Evolutionary conservation across 2,329 filamentous ascomycete genomes (phyloP).

Genomic region (Dactylellina haptotyla): DNA sequence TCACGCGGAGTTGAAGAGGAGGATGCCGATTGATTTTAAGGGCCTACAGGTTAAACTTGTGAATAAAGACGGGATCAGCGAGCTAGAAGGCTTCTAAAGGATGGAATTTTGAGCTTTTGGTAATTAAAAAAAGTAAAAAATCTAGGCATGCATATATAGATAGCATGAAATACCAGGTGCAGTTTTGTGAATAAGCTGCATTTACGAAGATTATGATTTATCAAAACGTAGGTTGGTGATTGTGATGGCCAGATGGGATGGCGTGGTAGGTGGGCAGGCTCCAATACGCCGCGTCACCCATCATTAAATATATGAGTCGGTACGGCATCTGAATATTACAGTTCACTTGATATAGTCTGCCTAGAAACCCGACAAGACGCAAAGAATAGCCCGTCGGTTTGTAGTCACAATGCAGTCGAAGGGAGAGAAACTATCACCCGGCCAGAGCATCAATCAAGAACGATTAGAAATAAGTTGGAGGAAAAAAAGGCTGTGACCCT

Average conservation of each 20-base stretch:
- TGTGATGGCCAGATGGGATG: not conserved
- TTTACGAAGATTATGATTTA: not conserved
- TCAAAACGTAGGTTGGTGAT: not conserved
- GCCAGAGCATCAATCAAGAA: constrained; percentile 9
- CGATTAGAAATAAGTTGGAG: not conserved
- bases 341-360: too few species aligned
- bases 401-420: not conserved
- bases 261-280: not conserved
- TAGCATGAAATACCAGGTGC: constrained; percentile 16
- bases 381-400: too few species aligned
- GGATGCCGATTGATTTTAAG: constrained; percentile 99
- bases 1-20: constrained; percentile 94
- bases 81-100: constrained; percentile 65
- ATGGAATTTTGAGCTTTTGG: not conserved
- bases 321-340: not conserved
- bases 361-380: too few species aligned
- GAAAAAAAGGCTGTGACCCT: not conserved
- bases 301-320: not conserved
- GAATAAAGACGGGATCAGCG: constrained; percentile 89
- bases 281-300: constrained; percentile 2
- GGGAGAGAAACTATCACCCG: not conserved
- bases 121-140: too few species aligned
- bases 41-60: constrained; percentile 93
- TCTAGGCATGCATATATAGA: constrained; percentile 22
- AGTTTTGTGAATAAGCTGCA: not conserved